Evolutionary conservation across 257 asterid genomes (phyloP), one percentile per base, ranked within the genome.

Genomic region (Solanum pennellii): DNA sequence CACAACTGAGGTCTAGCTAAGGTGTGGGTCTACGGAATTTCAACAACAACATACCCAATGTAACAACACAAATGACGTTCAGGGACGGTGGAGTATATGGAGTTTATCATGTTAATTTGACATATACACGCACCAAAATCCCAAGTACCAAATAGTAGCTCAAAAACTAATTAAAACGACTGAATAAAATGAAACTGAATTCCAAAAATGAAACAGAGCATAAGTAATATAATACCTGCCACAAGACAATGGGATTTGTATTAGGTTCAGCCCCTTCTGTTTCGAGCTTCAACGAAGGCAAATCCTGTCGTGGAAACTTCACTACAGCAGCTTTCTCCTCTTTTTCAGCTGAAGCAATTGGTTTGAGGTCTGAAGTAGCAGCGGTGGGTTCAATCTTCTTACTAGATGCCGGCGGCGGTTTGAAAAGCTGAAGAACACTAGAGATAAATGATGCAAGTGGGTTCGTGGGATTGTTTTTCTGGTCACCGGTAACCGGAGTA

Each of bases 161-260:
- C 45, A 72, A 72, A 71, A 35, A 16, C n/a, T 18, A 72, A 59
- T 20, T 20, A 59, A 21, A 20, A 59, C 66, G 66, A 59, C 25
- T 45, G 6, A 12, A 11, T 12, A 45, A 45, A 21, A 59, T 20
- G 72, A 65, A 65, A n/a, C 3, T 11, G 72, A 65, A 11, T 65
- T n/a, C 29, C 35, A 27, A 13, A 13, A 68, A 27, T 27, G 37
- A 3, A 27, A 27, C 33, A 13, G 74, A 68, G 74, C 16, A 8
- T 13, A 13, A 29, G 23, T 69, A 14, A 47, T 27, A 83, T 49
- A 72, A 14, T 80, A 94, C 98, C 98, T 93, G 96, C 98, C 98
- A 94, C 9, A 94, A 91, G 60, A 92, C 86, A n/a, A 89, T 69
- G 13, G 98, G 96, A 80, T 90, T 93, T 56, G 94, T 91, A 31